Percentiles rank a stretch among this genome's conserved stretches.
Conservation (phyloP, 208 protist genomes). For the Leishmania tarentolae region DNA sequence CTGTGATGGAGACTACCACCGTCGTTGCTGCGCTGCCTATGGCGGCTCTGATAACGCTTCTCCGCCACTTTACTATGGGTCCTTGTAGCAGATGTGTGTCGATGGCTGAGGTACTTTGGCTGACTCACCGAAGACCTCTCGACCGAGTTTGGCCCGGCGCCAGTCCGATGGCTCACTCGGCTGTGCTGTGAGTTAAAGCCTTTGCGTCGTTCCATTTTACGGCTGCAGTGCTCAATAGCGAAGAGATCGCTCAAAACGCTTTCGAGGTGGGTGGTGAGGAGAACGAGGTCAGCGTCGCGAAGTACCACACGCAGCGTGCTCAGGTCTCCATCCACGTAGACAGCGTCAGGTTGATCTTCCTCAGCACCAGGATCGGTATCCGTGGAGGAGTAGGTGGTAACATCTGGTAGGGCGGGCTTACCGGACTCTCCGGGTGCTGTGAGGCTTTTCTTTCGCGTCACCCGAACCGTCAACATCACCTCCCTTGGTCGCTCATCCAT, state of each 20-base stretch:
- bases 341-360: conserved; percentile 27
- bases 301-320: conserved; percentile 50
- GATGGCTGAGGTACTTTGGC: conserved; percentile 15
- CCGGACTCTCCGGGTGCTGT: neutral
- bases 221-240: conserved; percentile 65
- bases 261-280: conserved; percentile 79
- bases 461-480: conserved; percentile 16
- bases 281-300: conserved; percentile 57
- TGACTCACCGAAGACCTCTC: neutral
- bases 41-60: neutral
- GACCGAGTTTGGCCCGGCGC: neutral
- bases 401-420: neutral
- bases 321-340: conserved; percentile 62
- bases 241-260: conserved; percentile 77
- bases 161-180: neutral
- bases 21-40: neutral
- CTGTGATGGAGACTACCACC: neutral
- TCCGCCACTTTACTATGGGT: neutral
- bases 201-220: conserved; percentile 11
- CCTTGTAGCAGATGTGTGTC: neutral
- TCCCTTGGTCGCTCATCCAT: neutral
- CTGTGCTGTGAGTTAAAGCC: neutral
- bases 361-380: conserved; percentile 17
- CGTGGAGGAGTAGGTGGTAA: neutral
- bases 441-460: conserved; percentile 14